A percentile compares a stretch with the other conserved stretches of the same genome.
Conservation (phyloP, 345 rosid genomes). For the Kandelia obovata region DNA sequence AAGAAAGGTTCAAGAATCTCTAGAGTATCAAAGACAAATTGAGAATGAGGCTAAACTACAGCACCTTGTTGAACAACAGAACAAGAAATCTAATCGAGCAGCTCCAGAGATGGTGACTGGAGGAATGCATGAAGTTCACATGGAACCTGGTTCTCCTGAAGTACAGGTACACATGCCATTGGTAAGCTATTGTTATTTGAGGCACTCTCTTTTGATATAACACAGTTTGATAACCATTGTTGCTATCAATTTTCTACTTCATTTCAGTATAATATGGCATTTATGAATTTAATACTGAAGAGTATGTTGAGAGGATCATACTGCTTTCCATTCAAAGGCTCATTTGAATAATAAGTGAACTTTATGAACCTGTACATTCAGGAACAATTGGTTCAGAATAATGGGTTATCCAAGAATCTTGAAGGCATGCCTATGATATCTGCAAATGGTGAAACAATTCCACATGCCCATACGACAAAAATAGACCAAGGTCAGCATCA, state of each 20-base stretch:
- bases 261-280: background rate
- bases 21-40: conserved; percentile 81
- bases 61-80: conserved; percentile 75
- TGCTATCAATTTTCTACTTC: background rate
- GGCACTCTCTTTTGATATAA: conserved; percentile 5
- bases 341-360: conserved; percentile 1
- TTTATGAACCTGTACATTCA: conserved; percentile 26
- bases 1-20: conserved; percentile 75
- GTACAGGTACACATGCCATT: conserved; percentile 19
- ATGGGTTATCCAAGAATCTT: conserved; percentile 33
- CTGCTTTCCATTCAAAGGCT: background rate
- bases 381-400: conserved; percentile 35
- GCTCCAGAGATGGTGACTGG: conserved; percentile 35
- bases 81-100: conserved; percentile 44
- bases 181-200: conserved; percentile 31
- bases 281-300: conserved; percentile 5
- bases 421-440: conserved; percentile 28
- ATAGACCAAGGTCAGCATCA: conserved; percentile 47
- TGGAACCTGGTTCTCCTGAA: conserved; percentile 33
- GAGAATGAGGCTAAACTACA: conserved; percentile 91
- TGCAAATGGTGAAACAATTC: conserved; percentile 27
- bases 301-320: conserved; percentile 1
- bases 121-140: conserved; percentile 26
- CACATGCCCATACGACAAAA: conserved; percentile 33
- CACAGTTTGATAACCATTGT: conserved; percentile 8